Base-by-base conservation (phyloP, 2,329 filamentous ascomycete genomes). In the Beauveria brongniartii region DNA sequence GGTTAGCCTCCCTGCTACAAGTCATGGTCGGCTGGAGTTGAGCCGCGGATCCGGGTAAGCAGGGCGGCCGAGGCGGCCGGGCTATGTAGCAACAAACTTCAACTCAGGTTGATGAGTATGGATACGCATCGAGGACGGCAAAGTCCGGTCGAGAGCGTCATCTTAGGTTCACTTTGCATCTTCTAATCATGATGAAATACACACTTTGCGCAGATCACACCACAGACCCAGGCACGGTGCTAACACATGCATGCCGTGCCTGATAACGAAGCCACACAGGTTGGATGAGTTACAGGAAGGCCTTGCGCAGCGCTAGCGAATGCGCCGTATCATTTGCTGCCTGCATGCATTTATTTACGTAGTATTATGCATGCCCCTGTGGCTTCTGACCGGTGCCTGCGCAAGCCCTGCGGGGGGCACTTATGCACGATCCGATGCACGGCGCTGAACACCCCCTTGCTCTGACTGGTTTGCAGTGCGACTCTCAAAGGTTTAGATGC, bases 401-500 rank as follows among this genome's bases (percentile, higher is more conserved):
- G 52, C 52, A 55, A 55, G 40, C 34, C 52, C 41, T 34, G 46
- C 40, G 48, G 48, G 50, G 41, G 41, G 40, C 34, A 20, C 40
- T 59, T 47, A 54, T 59, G 57, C 57, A 59, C 57, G 57, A 59
- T 59, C 48, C 50, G 57, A 59, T 59, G 57, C 50, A 51, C 56
- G 48, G 47, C 47, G 56, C 28, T 40, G 55, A 24, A 18, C 16
- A 22, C 55, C 52, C 24, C 43, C 8, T 10, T 44, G 50, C 34
- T 52, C 47, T 10, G 43, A 16, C 47, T 28, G 12, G 22, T 14
- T 51, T 18, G 28, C 30, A 52, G 22, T 40, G 50, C 50, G 50
- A 40, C 50, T 18, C 37, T 52, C 0, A 50, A 46, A 28, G n/a
- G 24, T 37, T 37, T 16, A 16, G 34, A 37, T 37, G 34, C 34